These are phyloP conservation scores for Dioscorea cayenensis DNA, from an alignment of 116 monocot genomes.

Conservation along the genomic window DNA sequence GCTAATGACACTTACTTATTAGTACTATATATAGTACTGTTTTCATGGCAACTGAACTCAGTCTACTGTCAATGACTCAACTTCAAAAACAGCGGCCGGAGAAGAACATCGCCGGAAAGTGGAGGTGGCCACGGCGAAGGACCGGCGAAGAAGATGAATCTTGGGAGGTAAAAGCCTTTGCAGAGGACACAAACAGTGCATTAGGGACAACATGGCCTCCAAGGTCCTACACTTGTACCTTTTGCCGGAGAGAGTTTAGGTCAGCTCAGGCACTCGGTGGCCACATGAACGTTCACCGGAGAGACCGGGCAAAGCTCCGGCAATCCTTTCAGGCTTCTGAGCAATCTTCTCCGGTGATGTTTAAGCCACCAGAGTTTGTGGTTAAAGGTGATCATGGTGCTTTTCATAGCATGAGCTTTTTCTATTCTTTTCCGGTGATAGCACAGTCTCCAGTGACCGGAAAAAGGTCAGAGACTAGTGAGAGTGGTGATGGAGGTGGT, in stretches of 20 bases:
- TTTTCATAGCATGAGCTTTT: neutral
- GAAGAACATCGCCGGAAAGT: neutral
- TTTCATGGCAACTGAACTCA: too few relatives aligned
- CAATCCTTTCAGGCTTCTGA: conserved; percentile 1
- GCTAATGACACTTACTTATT: too few relatives aligned
- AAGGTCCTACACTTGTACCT: conserved; percentile 26
- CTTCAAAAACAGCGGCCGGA: too few relatives aligned
- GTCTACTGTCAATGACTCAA: too few relatives aligned
- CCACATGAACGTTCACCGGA: conserved; percentile 45
- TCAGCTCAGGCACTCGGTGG: conserved; percentile 53
- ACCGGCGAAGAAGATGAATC: neutral
- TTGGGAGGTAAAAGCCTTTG: neutral
- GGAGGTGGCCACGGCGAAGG: neutral
- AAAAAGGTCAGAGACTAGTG: neutral
- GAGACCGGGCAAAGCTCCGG: conserved; percentile 30
- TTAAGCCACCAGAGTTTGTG: neutral
- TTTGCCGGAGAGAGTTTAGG: conserved; percentile 35
- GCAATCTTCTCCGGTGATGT: neutral
- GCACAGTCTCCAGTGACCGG: neutral
- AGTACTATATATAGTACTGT: too few relatives aligned
- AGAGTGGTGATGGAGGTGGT: neutral
- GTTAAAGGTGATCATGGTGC: neutral
- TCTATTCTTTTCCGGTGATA: conserved; percentile 3
- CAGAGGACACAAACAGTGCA: neutral
- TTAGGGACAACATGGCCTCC: conserved; percentile 31